Percentiles rank a stretch among this genome's conserved stretches.
Evolutionary conservation across 495 filamentous ascomycete genomes (phyloP).

Genomic region (Neurospora pannonica): DNA sequence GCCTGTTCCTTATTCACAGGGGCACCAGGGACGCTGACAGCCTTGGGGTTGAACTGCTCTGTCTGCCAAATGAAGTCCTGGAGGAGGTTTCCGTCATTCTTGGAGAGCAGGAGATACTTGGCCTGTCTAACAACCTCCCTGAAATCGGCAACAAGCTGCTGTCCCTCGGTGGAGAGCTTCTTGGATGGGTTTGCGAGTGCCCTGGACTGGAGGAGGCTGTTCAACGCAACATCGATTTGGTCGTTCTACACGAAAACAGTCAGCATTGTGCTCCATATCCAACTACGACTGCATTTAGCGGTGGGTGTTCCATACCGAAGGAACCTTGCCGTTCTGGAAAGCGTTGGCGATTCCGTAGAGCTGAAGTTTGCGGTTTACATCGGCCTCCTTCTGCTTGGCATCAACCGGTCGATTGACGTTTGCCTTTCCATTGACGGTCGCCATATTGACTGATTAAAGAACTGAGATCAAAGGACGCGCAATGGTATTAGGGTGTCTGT

Average conservation of each 20-base stretch:
- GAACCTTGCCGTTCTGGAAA: conserved; percentile 82
- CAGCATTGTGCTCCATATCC: conserved; percentile 1
- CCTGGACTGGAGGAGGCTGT: conserved; percentile 64
- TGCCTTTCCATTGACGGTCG: conserved; percentile 9
- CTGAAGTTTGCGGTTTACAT: conserved; percentile 92
- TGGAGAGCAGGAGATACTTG: conserved; percentile 78
- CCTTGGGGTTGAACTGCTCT: conserved; percentile 56
- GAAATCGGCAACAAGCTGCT: conserved; percentile 64
- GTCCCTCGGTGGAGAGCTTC: conserved; percentile 76
- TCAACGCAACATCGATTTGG: conserved; percentile 90
- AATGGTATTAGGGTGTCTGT: neutral
- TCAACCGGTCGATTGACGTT: conserved; percentile 59
- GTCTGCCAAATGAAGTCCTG: conserved; percentile 97
- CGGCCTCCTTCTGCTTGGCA: conserved; percentile 46
- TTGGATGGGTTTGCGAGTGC: conserved; percentile 60
- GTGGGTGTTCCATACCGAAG: conserved; percentile 55
- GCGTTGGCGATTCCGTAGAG: conserved; percentile 85
- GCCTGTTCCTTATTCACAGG: conserved; percentile 67
- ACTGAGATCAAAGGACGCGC: neutral
- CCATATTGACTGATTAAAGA: conserved; percentile 13
- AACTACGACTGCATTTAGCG: neutral
- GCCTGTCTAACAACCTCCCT: conserved; percentile 78
- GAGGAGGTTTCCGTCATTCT: conserved; percentile 88
- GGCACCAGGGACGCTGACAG: conserved; percentile 48
- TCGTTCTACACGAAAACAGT: conserved; percentile 53